Percentiles rank a stretch among this genome's conserved stretches.
phyloP scores from a whole-genome alignment of 2,329 filamentous ascomycete genomes.

The Trichoderma sp. region DNA sequence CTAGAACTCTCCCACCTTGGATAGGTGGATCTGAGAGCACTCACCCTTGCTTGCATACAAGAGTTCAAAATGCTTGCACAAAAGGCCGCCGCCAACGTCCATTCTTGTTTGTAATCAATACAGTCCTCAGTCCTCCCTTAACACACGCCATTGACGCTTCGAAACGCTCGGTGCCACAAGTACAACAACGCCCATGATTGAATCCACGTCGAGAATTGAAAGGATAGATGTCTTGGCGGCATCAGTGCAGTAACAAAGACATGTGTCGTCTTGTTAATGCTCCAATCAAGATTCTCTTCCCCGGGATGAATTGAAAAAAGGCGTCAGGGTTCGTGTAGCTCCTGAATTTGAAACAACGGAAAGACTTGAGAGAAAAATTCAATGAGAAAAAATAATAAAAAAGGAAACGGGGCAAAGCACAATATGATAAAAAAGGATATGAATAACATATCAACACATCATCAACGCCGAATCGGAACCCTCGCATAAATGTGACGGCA shows the following conservation, averaged over 20 bases:
- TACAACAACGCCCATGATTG: not conserved
- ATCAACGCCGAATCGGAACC: conserved; percentile 45
- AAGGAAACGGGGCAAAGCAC: conserved; percentile 20
- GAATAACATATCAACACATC: conserved; percentile 37
- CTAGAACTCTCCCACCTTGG: not conserved
- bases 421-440: conserved; percentile 28
- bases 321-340: not conserved
- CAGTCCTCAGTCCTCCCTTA: conserved; percentile 9
- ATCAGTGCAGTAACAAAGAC: not conserved
- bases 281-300: not conserved
- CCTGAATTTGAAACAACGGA: not conserved
- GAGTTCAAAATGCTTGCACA: conserved; percentile 19
- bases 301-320: not conserved
- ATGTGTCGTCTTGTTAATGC: not conserved
- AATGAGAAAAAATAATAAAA: conserved; percentile 16
- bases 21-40: conserved; percentile 6
- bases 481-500: conserved; percentile 40
- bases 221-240: not conserved
- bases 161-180: not conserved
- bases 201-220: not conserved
- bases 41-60: conserved; percentile 11
- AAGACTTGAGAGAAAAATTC: conserved; percentile 4
- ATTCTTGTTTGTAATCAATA: conserved; percentile 17
- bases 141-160: conserved; percentile 7
- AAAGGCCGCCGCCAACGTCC: conserved; percentile 18